Base-by-base conservation (phyloP, 345 rosid genomes). In the Crucihimalaya himalaica region DNA sequence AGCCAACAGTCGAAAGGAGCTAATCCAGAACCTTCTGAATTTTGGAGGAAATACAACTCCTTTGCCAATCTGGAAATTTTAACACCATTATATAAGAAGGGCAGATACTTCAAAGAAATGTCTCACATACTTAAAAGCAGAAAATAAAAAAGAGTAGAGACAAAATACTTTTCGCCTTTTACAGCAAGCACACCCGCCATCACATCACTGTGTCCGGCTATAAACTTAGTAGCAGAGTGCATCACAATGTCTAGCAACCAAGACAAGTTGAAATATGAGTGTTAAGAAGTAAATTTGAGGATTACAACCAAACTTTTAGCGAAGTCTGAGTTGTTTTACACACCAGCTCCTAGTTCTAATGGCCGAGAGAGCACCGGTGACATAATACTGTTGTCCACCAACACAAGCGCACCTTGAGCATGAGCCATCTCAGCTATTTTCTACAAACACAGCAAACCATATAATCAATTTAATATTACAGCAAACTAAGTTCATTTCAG, bases 101-200 rank as follows among this genome's bases (percentile, higher is more conserved):
- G 18, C 7, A 43, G 20, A 43, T 6, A 6, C n/a, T 43, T 6
- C 9, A n/a, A n/a, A 0, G 39, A 15, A 42, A 28, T 19, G 16
- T 47, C 28, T 15, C 12, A 18, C 2, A 72, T 9, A 43, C 6
- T 40, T 61, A 25, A 59, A 61, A 66, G 28, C 21, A 67, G 45
- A 8, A 34, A 48, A 31, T 15, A 31, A 11, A 50, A 46, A 15
- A 56, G 50, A n/a, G 52, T 5, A 34, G 23, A 73, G 51, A 40
- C 15, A 73, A 73, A 74, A 54, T 6, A 92, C 98, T 96, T 95
- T 85, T 92, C 90, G 57, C 91, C 97, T 83, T 83, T 95, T 34
- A 92, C 96, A n/a, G 95, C 88, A 79, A 95, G 94, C 56, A 90
- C 99, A 39, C 98, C 98, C 14, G 94, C 98, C 98, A 92, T 95